Base-by-base conservation (phyloP, 2,329 filamentous ascomycete genomes). In the Xylogone sp. region DNA sequence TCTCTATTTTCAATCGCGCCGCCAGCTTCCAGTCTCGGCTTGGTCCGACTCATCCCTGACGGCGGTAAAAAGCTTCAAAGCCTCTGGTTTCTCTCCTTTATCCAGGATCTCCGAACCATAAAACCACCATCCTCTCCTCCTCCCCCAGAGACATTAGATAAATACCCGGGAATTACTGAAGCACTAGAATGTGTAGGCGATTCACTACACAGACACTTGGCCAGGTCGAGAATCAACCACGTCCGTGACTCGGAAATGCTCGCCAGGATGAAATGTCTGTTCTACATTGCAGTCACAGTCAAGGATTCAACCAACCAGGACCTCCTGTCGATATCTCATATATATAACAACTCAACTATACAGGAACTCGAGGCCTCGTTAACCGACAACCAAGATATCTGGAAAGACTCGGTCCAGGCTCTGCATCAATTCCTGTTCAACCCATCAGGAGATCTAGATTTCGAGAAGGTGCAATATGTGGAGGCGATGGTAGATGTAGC, bases 211-310 rank as follows among this genome's bases (percentile, higher is more conserved):
- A 5, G 4, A 13, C n/a, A 7, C 5, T 16, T 16, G 13, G n/a
- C 34, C 10, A 13, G 34, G 34, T 39, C 22, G 13, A 22, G 21
- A 21, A 13, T 10, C 39, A 2, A 10, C 12, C 16, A 16, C 22
- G 22, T 8, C 3, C 1, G 18, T 16, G 13, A 16, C n/a, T 39
- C 21, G 16, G 31, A 43, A 3, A 27, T 13, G 10, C 18, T 21
- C 18, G 39, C 31, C n/a, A 18, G 47, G 19, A n/a, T 49, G 3
- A 49, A 27, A 19, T 49, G 47, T 43, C 47, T 49, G 20, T 49
- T 49, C 21, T 49, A 49, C 21, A 49, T 49, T n/a, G 47, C 47
- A 16, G 21, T 49, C 16, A 49, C 42, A 3, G 8, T 49, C 18
- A 49, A 49, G 21, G 31, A 49, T 10, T 20, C 47, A 5, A 39